Conservation (phyloP, 495 filamentous ascomycete species). For the Cercophora sp. region DNA sequence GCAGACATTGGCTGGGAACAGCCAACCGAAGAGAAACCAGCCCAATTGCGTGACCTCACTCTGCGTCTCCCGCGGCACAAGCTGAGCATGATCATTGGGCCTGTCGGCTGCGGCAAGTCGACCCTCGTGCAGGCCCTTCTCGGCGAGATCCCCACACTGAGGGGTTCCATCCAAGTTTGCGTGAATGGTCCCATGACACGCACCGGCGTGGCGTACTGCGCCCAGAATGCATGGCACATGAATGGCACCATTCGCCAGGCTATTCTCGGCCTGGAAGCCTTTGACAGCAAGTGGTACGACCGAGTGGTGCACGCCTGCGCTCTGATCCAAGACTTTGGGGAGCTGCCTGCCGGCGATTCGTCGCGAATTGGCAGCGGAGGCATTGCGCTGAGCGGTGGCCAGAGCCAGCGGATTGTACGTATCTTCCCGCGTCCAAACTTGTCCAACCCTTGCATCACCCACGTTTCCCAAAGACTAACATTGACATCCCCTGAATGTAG, state of each 20-base stretch:
- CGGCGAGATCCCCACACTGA: conserved; percentile 47
- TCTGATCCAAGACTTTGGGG: conserved; percentile 31
- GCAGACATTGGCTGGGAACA: conserved; percentile 50
- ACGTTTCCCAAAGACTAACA: background rate
- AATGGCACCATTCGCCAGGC: conserved; percentile 38
- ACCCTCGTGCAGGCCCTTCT: conserved; percentile 55
- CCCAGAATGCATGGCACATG: conserved; percentile 29
- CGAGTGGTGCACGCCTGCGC: conserved; percentile 36
- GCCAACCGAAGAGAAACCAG: conserved; percentile 30
- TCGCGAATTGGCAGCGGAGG: conserved; percentile 33
- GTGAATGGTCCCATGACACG: conserved; percentile 1
- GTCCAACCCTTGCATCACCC: background rate
- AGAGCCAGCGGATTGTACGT: conserved; percentile 36
- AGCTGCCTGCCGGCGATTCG: conserved; percentile 31
- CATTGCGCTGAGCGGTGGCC: conserved; percentile 35
- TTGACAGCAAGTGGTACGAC: conserved; percentile 36
- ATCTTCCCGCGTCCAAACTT: background rate
- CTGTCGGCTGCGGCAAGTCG: conserved; percentile 59
- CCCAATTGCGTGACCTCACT: conserved; percentile 40
- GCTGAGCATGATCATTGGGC: conserved; percentile 53
- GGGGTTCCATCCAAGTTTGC: conserved; percentile 26
- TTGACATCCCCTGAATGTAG: background rate
- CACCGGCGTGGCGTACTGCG: conserved; percentile 31
- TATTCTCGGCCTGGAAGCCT: conserved; percentile 27
- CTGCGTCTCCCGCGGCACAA: conserved; percentile 29